Evolutionary conservation across 2,329 filamentous ascomycete genomes (phyloP).

Genomic region (Ceratocystis huliohia): DNA sequence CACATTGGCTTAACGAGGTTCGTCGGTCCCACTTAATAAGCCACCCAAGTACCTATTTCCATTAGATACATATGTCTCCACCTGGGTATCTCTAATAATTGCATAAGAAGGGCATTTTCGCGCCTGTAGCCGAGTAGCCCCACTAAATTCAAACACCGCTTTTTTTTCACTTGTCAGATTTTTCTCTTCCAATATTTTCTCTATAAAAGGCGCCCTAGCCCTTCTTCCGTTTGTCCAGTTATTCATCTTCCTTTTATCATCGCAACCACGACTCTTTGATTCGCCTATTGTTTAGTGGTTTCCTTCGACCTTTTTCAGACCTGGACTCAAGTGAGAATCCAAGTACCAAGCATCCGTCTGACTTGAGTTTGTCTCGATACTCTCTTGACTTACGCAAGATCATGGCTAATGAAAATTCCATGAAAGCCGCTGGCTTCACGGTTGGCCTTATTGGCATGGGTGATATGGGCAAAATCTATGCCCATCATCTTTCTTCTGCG

Average conservation of each 20-base stretch:
- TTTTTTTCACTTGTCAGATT: not conserved
- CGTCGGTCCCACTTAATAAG: not conserved
- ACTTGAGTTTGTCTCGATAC: not conserved
- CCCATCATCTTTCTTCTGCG: conserved; percentile 71
- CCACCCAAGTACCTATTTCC: not conserved
- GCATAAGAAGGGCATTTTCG: conserved; percentile 1
- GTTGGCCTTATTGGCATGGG: conserved; percentile 98
- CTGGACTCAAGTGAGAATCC: conserved; percentile 2
- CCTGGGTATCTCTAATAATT: not conserved
- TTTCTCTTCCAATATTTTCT: not conserved
- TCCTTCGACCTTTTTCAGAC: not conserved
- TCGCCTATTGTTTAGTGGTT: not conserved
- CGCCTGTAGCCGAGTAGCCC: not conserved
- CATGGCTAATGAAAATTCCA: conserved; percentile 24
- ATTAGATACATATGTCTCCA: conserved; percentile 8
- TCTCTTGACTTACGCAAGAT: not conserved
- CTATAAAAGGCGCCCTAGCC: conserved; percentile 13
- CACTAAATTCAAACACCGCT: conserved; percentile 7
- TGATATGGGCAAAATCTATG: conserved; percentile 99
- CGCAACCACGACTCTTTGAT: not conserved
- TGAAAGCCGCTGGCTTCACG: conserved; percentile 50
- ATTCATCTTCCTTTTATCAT: conserved; percentile 12
- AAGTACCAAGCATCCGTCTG: not conserved
- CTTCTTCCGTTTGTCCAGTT: not conserved
- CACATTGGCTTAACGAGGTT: conserved; percentile 11